phyloP scores from a whole-genome alignment of 192 early-diverging fungal species.

The Podochytrium sp. region DNA sequence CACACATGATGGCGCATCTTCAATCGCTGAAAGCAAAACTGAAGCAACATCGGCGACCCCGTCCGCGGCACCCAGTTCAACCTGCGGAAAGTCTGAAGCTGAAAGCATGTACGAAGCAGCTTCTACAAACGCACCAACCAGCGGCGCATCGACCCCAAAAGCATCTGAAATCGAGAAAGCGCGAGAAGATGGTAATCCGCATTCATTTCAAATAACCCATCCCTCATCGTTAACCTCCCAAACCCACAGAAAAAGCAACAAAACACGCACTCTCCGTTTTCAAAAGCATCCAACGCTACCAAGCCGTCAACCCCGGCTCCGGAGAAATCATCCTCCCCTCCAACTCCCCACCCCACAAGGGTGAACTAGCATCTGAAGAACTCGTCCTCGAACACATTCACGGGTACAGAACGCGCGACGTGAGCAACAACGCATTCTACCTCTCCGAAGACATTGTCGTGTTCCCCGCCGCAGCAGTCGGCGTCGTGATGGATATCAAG shows the following conservation, averaged over 20 bases:
- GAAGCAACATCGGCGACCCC: too few species aligned
- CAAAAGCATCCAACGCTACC: constrained; percentile 15
- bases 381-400: constrained; percentile 26
- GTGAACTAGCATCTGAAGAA: constrained; percentile 25
- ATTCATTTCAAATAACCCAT: not conserved
- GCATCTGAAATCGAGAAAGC: not conserved
- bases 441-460: constrained; percentile 19
- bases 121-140: not conserved
- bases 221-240: not conserved
- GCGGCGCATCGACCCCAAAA: not conserved
- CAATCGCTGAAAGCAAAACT: not conserved
- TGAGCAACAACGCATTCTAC: constrained; percentile 38
- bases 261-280: not conserved
- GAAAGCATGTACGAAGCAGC: not conserved
- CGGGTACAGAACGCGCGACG: constrained; percentile 34
- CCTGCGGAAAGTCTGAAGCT: not conserved
- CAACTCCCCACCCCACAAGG: constrained; percentile 1
- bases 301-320: constrained; percentile 14
- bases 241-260: not conserved
- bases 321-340: constrained; percentile 33
- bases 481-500: constrained; percentile 32
- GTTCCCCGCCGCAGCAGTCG: constrained; percentile 34
- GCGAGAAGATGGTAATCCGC: not conserved
- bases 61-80: too few species aligned
- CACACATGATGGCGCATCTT: not conserved